Base-by-base conservation (phyloP, 371 early-diverging fungal species). In the Mucor lusitanicus region DNA sequence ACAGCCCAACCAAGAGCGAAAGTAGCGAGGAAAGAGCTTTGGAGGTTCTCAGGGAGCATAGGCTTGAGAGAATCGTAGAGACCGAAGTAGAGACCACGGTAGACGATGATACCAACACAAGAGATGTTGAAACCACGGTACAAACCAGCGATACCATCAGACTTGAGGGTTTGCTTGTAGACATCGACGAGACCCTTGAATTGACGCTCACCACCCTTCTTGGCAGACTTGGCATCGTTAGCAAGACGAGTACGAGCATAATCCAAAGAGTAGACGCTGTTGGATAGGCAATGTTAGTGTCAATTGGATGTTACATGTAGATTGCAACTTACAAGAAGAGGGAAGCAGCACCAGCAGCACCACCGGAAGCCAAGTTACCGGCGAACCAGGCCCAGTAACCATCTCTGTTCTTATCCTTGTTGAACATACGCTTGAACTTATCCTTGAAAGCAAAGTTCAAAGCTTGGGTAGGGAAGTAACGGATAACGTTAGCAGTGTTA, bases 181-280 rank as follows among this genome's bases (percentile, higher is more conserved):
- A 90, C 90, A 73, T 92, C 91, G 59, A 89, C 67, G 56, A 92
- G 76, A 67, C 93, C 93, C 63, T 83, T 87, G 89, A 88, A 94
- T 74, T 92, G 91, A 61, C 92, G 89, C 44, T 86, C 85, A 70
- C 88, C 87, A 62, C 91, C 91, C 71, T 79, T 85, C 66, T 80
- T 85, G 74, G 88, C 81, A 19, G 84, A 81, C 81, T 90, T 92
- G 78, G 80, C 82, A 75, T 91, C 92, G 80, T 87, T 89, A 64
- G 92, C 90, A 64, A 93, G 91, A 87, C 93, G 94, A 60, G 95
- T 93, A 86, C 94, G 90, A 60, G 93, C 93, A 78, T 88, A 93
- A 80, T 93, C 94, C 61, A 93, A 82, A 56, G 94, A 91, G 84
- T 93, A 93, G 61, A 90, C 91, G 75, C 55, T 55, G 32, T 32